Evolutionary conservation across 768 basidiomycete species (phyloP).

Genomic region (Ephemerocybe angulata): DNA sequence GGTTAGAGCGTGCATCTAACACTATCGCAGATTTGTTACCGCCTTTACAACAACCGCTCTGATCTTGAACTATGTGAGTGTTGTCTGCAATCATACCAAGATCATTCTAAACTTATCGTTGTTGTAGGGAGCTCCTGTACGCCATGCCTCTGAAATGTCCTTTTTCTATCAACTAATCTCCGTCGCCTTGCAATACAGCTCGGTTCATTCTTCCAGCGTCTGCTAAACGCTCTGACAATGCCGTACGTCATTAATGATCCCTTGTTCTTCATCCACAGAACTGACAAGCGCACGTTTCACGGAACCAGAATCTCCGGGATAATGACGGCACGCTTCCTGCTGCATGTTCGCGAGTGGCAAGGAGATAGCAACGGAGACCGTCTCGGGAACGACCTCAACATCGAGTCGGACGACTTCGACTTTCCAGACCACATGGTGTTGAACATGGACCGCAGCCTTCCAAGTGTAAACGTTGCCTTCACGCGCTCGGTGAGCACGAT

Average conservation of each 20-base stretch:
- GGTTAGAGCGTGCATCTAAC: not conserved
- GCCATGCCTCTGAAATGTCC: too few species aligned
- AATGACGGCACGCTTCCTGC: not conserved
- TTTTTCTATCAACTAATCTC: not conserved
- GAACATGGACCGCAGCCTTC: too few species aligned
- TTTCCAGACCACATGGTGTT: too few species aligned
- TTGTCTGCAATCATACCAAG: not conserved
- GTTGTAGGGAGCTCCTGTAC: not conserved
- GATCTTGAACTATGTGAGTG: constrained; percentile 9
- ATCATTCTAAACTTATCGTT: not conserved
- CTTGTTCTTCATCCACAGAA: too few species aligned
- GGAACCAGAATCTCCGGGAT: not conserved
- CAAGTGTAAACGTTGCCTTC: too few species aligned
- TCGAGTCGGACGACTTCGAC: too few species aligned
- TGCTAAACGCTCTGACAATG: constrained; percentile 10
- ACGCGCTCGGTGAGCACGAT: too few species aligned
- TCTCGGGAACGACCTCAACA: too few species aligned
- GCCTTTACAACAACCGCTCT: constrained; percentile 7
- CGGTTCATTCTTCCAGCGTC: constrained; percentile 8
- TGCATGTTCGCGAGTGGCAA: not conserved
- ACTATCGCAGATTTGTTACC: constrained; percentile 1
- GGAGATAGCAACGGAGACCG: too few species aligned
- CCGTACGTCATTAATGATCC: too few species aligned
- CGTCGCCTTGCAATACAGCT: not conserved
- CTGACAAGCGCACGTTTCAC: too few species aligned